Conservation (phyloP, 129 eudicot genomes). For the Flaveria linearis region DNA sequence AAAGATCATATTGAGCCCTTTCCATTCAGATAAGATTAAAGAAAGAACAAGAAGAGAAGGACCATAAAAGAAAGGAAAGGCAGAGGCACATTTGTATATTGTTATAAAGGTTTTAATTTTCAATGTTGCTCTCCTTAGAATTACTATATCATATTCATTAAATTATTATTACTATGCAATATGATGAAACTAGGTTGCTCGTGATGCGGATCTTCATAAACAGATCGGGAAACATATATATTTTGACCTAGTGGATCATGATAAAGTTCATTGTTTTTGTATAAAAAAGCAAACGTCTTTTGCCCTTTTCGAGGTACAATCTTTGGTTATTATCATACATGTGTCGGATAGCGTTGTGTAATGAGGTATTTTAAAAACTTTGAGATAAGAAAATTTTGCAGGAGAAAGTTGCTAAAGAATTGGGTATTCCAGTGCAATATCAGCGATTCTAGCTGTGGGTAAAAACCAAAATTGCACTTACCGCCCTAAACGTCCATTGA, state of each 20-base stretch:
- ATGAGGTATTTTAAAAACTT: not conserved
- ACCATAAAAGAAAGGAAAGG: conserved; percentile 58
- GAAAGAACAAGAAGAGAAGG: conserved; percentile 74
- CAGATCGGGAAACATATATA: conserved; percentile 75
- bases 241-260: conserved; percentile 94
- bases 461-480: conserved; percentile 72
- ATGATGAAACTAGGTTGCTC: conserved; percentile 44
- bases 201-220: conserved; percentile 63
- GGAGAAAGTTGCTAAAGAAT: conserved; percentile 82
- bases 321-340: not conserved
- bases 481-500: conserved; percentile 75
- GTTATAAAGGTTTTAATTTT: conserved; percentile 49
- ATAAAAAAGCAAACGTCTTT: conserved; percentile 70
- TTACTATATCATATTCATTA: not conserved
- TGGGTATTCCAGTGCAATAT: conserved; percentile 73
- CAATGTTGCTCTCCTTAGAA: not conserved
- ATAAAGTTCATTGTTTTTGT: conserved; percentile 70
- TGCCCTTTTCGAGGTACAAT: conserved; percentile 60
- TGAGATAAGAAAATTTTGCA: conserved; percentile 21
- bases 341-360: not conserved
- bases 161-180: not conserved
- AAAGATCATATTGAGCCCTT: not conserved
- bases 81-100: conserved; percentile 54
- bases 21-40: conserved; percentile 54
- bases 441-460: conserved; percentile 90